phyloP scores from a whole-genome alignment of 768 basidiomycete species.

The Pleurotus tuber-regium region DNA sequence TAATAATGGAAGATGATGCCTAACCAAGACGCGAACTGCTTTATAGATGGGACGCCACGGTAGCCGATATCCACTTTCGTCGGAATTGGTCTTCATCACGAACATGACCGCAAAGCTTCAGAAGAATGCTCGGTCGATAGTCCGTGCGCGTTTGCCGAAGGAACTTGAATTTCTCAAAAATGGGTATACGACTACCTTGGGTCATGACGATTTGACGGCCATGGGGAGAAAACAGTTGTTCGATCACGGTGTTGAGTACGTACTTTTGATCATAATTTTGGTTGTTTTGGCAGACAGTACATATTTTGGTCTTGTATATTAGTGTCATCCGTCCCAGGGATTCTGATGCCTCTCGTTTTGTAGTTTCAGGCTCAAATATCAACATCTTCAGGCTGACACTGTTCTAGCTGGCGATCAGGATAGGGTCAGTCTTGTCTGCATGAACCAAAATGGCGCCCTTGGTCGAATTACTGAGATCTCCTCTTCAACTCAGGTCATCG shows the following conservation, averaged over 20 bases:
- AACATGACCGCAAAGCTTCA: constrained; percentile 31
- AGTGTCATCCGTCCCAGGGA: not conserved
- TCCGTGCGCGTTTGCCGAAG: constrained; percentile 26
- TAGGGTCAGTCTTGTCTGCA: constrained; percentile 17
- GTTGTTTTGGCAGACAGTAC: not conserved
- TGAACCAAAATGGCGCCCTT: not conserved
- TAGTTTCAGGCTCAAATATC: constrained; percentile 29
- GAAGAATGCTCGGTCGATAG: constrained; percentile 20
- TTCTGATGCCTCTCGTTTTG: not conserved
- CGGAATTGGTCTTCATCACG: constrained; percentile 28
- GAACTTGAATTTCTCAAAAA: constrained; percentile 34
- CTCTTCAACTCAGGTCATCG: constrained; percentile 24
- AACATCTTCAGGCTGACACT: constrained; percentile 20
- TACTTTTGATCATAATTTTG: not conserved
- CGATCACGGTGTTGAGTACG: constrained; percentile 36
- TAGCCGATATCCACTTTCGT: constrained; percentile 31
- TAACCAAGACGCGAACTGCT: too few species aligned
- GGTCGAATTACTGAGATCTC: not conserved
- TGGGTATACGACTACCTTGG: constrained; percentile 31
- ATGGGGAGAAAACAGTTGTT: constrained; percentile 37
- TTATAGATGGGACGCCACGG: constrained; percentile 41
- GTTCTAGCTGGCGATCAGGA: constrained; percentile 31
- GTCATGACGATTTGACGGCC: constrained; percentile 33
- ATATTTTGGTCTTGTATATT: too few species aligned
- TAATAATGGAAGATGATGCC: too few species aligned